These are phyloP conservation scores for Fusarium sp. DNA, from an alignment of 2,329 filamentous ascomycete genomes.

Conservation along the genomic window DNA sequence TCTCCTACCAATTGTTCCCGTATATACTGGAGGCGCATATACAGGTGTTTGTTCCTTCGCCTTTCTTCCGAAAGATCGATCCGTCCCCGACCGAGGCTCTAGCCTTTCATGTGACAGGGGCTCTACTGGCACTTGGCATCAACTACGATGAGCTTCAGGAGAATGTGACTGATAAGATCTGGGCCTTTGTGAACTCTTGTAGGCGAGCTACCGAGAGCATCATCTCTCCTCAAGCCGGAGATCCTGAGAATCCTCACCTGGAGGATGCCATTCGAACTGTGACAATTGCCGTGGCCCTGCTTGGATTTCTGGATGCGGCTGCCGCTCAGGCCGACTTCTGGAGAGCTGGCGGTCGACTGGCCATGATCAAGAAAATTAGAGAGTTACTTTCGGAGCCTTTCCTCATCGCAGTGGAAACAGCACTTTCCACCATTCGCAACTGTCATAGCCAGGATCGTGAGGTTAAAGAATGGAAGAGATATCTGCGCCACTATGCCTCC, in stretches of 20 bases:
- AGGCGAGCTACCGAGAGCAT: slow-evolving; percentile 69
- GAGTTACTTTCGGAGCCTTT: slow-evolving; percentile 85
- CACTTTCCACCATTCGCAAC: slow-evolving; percentile 91
- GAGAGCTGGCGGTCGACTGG: slow-evolving; percentile 78
- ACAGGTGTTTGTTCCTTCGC: slow-evolving; percentile 82
- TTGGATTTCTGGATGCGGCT: slow-evolving; percentile 89
- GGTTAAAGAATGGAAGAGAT: slow-evolving; percentile 88
- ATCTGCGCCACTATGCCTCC: slow-evolving; percentile 83
- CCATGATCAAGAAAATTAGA: slow-evolving; percentile 77
- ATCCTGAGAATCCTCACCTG: slow-evolving; percentile 69
- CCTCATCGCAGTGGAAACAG: slow-evolving; percentile 86
- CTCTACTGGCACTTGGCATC: slow-evolving; percentile 83
- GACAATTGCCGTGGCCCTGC: slow-evolving; percentile 83
- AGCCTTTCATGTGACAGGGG: slow-evolving; percentile 81
- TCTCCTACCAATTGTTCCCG: slow-evolving; percentile 82
- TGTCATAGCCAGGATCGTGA: slow-evolving; percentile 73
- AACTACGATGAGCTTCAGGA: slow-evolving; percentile 78
- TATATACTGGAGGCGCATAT: slow-evolving; percentile 88
- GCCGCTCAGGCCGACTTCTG: slow-evolving; percentile 85
- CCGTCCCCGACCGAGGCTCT: slow-evolving; percentile 91
- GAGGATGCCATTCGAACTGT: slow-evolving; percentile 77
- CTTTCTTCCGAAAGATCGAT: slow-evolving; percentile 84
- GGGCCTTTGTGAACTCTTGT: slow-evolving; percentile 80
- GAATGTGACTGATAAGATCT: slow-evolving; percentile 74
- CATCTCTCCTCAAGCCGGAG: slow-evolving; percentile 64